Evolutionary conservation across 1,139 yeast genomes (phyloP), one percentile per base, ranked within the genome.

Genomic region (Lodderomyces jiufengensis): DNA sequence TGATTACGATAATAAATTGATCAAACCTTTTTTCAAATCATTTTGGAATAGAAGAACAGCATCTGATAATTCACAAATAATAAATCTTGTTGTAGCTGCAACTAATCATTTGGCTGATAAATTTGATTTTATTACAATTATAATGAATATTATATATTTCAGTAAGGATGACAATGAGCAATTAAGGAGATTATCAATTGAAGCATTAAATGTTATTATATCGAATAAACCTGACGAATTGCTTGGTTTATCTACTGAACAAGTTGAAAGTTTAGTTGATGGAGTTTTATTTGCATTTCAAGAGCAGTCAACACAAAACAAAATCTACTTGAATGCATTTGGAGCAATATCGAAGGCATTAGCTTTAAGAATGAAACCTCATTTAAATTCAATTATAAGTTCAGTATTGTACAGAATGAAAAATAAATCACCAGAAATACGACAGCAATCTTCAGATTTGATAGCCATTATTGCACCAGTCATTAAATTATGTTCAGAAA

Each of bases 391-490:
- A 9, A 81, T 90, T 31, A 73, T 85, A 1, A 78, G 90, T 47
- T 78, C 90, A 0, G 66, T 87, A 12, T 66, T 90, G 32, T 85
- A 82, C 55, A 72, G 95, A 33, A 61, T 90, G 47, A 83, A 82
- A 49, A 84, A 85, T 53, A 81, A 84, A 47, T 63, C 76, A 0
- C 80, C 94, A 0, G 81, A 80, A 32, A 76, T 84, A 1, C 74
- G 97, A 42, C 86, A 86, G 52, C 95, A 87, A 54, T 81, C 97
- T 1, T 88, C 95, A 0, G 95, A 87, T 48, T 61, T 90, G 39
- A 76, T 90, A 27, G 63, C 80, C 1, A 67, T 74, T 12, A 65
- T 86, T 22, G 83, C 92, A 0, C 80, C 85, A 2, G 82, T 79
- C 1, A 72, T 90, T 42, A 76, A 77, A 44, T 54, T 65, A 10